Conservation (phyloP, 2,329 filamentous ascomycete species). For the Tolypocladium album region DNA sequence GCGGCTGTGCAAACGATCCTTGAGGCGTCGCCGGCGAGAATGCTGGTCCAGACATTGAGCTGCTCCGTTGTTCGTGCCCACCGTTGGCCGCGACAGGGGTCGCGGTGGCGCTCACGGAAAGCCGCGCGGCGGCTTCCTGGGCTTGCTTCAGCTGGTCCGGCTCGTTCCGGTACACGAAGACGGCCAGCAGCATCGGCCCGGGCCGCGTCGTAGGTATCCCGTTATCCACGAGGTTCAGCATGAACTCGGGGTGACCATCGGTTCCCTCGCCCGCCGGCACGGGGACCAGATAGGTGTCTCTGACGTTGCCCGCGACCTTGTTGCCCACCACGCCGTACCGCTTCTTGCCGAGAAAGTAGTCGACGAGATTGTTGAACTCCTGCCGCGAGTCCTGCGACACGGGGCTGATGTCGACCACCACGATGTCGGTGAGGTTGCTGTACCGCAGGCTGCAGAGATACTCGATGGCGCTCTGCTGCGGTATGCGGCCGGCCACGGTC, state of each 20-base stretch:
- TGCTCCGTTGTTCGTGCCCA: constrained; percentile 29
- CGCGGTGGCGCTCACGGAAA: constrained; percentile 1
- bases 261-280: constrained; percentile 54
- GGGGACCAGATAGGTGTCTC: constrained; percentile 86
- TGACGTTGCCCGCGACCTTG: constrained; percentile 61
- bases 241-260: constrained; percentile 67
- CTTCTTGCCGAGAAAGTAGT: constrained; percentile 75
- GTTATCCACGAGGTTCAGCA: constrained; percentile 80
- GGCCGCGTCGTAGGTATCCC: constrained; percentile 60
- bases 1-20: constrained; percentile 18
- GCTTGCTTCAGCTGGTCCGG: constrained; percentile 21
- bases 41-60: constrained; percentile 36
- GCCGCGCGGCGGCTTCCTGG: constrained; percentile 9
- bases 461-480: constrained; percentile 72
- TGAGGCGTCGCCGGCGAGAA: constrained; percentile 44
- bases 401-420: constrained; percentile 63
- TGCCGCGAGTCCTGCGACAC: constrained; percentile 48
- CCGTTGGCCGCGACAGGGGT: constrained; percentile 1
- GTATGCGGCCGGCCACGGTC: constrained; percentile 69
- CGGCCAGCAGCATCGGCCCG: constrained; percentile 70
- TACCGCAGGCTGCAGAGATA: constrained; percentile 84
- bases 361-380: constrained; percentile 66
- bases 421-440: constrained; percentile 71
- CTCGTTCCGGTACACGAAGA: constrained; percentile 71
- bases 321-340: constrained; percentile 83